Conservation (phyloP, 2,329 filamentous ascomycete genomes). For the Ophiosphaerella herpotricha region DNA sequence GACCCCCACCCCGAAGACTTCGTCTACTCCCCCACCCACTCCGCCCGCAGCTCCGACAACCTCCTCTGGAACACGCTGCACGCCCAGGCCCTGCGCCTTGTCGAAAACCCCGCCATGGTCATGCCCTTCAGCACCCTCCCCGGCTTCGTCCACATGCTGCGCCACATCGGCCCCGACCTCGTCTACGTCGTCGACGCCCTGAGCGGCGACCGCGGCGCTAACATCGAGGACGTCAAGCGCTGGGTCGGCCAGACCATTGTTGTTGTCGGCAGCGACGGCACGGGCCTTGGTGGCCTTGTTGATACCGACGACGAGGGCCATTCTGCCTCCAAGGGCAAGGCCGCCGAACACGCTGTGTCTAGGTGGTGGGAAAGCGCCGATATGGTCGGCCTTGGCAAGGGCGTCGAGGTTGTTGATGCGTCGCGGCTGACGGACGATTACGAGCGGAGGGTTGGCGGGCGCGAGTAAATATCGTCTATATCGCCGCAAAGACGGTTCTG, state of each 20-base stretch:
- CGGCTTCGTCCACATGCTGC: slow-evolving; percentile 84
- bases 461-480: slow-evolving; percentile 36
- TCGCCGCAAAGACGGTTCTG: too few relatives aligned
- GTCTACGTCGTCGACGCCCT: slow-evolving; percentile 89
- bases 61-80: slow-evolving; percentile 79
- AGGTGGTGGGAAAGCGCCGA: slow-evolving; percentile 81
- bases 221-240: slow-evolving; percentile 67
- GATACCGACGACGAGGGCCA: slow-evolving; percentile 62
- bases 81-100: slow-evolving; percentile 75
- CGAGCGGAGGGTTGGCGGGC: slow-evolving; percentile 74
- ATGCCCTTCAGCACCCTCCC: slow-evolving; percentile 84
- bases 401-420: slow-evolving; percentile 85
- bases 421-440: slow-evolving; percentile 85
- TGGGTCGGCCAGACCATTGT: slow-evolving; percentile 68
- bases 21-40: slow-evolving; percentile 42
- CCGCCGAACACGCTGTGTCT: slow-evolving; percentile 41
- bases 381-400: slow-evolving; percentile 82
- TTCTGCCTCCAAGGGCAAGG: slow-evolving; percentile 25
- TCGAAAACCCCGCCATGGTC: slow-evolving; percentile 84
- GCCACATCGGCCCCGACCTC: slow-evolving; percentile 81
- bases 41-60: slow-evolving; percentile 41
- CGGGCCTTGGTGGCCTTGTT: slow-evolving; percentile 57
- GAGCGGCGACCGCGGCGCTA: slow-evolving; percentile 72
- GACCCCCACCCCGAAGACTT: slow-evolving; percentile 52
- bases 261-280: slow-evolving; percentile 58